These are phyloP conservation scores for Immersiella caudata DNA, from an alignment of 495 filamentous ascomycete species.

Conservation along the genomic window DNA sequence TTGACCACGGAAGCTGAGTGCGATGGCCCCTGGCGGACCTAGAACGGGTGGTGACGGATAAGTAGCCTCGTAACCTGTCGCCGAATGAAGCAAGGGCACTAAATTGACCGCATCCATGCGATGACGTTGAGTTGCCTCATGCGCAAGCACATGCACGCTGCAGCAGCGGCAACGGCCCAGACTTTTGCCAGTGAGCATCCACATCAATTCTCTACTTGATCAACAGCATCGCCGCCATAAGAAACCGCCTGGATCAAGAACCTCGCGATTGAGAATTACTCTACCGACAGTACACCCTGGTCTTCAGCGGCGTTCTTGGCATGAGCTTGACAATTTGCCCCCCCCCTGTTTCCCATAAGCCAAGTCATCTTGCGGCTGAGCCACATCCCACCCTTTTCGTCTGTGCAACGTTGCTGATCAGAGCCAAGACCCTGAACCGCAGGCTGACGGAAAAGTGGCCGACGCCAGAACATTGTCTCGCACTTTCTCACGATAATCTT, in stretches of 20 bases:
- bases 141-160: neutral
- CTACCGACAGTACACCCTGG: too few species aligned
- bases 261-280: too few species aligned
- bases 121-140: neutral
- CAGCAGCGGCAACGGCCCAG: neutral
- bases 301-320: neutral
- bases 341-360: neutral
- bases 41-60: neutral
- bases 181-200: neutral
- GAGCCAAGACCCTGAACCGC: neutral
- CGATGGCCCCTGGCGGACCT: too few species aligned
- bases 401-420: neutral
- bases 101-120: neutral
- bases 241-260: too few species aligned
- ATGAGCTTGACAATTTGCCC: neutral
- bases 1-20: neutral
- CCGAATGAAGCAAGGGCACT: neutral
- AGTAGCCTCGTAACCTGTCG: neutral
- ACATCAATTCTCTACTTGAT: neutral
- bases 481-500: neutral
- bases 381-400: neutral
- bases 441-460: conserved; percentile 5
- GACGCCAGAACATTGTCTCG: neutral
- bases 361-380: neutral
- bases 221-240: neutral